Evolutionary conservation across 78 protist genomes (phyloP).

Genomic region (Dictyostelium intermedium): DNA sequence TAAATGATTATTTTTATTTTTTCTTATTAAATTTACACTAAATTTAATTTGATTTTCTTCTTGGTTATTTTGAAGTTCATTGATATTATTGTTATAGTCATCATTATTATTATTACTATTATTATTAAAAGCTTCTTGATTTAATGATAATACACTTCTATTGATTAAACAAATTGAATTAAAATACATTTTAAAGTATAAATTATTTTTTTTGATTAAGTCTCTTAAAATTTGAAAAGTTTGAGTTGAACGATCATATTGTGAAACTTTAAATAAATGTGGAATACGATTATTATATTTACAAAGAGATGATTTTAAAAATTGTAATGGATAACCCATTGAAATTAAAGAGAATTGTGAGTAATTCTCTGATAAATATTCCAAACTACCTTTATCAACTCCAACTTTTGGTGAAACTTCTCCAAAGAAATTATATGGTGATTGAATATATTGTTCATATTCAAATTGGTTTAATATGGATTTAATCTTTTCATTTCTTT

Average conservation of each 20-base stretch:
- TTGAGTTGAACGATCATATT: conserved; percentile 15
- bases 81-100: no score
- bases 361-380: neutral
- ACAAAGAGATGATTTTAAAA: neutral
- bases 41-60: neutral
- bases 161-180: conserved; percentile 34
- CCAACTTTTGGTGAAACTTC: neutral
- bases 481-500: conserved; percentile 1
- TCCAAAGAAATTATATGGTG: conserved; percentile 25
- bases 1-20: neutral
- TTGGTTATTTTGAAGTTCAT: neutral
- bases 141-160: neutral
- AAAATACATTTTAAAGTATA: conserved; percentile 54
- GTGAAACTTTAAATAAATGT: neutral
- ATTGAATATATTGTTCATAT: conserved; percentile 44
- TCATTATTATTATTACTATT: no score
- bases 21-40: neutral
- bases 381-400: neutral
- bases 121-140: neutral
- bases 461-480: conserved; percentile 10
- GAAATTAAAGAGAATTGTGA: neutral
- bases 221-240: neutral
- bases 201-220: neutral
- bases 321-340: neutral
- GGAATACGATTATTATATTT: conserved; percentile 9